A percentile compares a stretch with the other conserved stretches of the same genome.
phyloP scores from a whole-genome alignment of 129 eudicot species.

The Heracleum sosnowskyi region DNA sequence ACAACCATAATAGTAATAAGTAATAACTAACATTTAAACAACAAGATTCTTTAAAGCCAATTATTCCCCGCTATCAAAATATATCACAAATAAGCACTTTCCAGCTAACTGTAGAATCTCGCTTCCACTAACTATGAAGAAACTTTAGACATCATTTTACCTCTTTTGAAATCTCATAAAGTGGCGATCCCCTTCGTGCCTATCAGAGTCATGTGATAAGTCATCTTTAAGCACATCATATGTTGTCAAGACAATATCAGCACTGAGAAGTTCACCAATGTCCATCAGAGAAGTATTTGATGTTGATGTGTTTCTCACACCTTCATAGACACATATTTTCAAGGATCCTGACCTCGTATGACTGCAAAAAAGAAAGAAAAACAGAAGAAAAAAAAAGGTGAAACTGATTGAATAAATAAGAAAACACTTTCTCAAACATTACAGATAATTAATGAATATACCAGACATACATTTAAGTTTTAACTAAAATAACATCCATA shows the following conservation, averaged over 20 bases:
- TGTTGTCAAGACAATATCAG: constrained; percentile 89
- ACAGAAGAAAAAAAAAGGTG: background rate
- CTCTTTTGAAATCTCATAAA: constrained; percentile 70
- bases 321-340: constrained; percentile 73
- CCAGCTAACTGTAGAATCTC: background rate
- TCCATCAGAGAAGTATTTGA: constrained; percentile 33
- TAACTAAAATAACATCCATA: background rate
- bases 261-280: constrained; percentile 50
- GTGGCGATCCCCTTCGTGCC: constrained; percentile 91
- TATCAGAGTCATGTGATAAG: constrained; percentile 81
- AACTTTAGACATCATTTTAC: constrained; percentile 19
- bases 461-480: background rate
- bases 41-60: background rate
- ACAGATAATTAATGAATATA: background rate
- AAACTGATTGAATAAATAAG: background rate
- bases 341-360: constrained; percentile 84
- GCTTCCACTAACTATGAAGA: background rate
- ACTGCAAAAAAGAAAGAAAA: constrained; percentile 29
- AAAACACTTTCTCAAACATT: background rate
- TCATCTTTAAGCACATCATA: constrained; percentile 91
- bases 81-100: background rate
- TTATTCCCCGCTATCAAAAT: background rate
- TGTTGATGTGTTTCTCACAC: constrained; percentile 52
- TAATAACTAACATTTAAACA: background rate
- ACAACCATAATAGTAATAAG: background rate